Evolutionary conservation across 306 rosid species (phyloP).

Genomic region (Crotalaria pallida): DNA sequence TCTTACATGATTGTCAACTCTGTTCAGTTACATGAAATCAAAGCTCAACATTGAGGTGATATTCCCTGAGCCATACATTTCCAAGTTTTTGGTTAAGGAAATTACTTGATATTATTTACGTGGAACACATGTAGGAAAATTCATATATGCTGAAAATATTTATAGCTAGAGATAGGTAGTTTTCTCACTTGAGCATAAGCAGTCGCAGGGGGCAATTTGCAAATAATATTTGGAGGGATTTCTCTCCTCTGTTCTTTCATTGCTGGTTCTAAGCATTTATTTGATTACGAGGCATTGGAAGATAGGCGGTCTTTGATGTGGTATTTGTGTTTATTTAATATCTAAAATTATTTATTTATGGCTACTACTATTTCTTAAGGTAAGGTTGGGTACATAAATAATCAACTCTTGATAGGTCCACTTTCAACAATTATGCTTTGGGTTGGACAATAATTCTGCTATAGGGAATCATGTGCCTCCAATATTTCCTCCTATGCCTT

Average conservation of each 20-base stretch:
- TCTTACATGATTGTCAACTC: conserved; percentile 2
- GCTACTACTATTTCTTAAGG: no score
- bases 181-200: neutral
- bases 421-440: no score
- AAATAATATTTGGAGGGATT: neutral
- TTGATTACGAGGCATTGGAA: neutral
- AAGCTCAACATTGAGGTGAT: neutral
- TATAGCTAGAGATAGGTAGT: neutral
- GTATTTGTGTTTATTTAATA: no score
- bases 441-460: no score
- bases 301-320: neutral
- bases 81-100: neutral
- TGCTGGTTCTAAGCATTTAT: neutral
- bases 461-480: no score
- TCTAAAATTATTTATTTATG: no score
- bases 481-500: no score
- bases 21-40: conserved; percentile 11
- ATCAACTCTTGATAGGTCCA: no score
- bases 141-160: neutral
- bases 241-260: neutral
- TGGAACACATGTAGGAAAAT: neutral
- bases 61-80: neutral
- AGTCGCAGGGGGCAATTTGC: no score
- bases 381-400: no score
- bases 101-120: neutral